Percentiles rank a stretch among this genome's conserved stretches.
phyloP scores from a whole-genome alignment of 176 grass and related monocot species.

The Oryza meyeriana region DNA sequence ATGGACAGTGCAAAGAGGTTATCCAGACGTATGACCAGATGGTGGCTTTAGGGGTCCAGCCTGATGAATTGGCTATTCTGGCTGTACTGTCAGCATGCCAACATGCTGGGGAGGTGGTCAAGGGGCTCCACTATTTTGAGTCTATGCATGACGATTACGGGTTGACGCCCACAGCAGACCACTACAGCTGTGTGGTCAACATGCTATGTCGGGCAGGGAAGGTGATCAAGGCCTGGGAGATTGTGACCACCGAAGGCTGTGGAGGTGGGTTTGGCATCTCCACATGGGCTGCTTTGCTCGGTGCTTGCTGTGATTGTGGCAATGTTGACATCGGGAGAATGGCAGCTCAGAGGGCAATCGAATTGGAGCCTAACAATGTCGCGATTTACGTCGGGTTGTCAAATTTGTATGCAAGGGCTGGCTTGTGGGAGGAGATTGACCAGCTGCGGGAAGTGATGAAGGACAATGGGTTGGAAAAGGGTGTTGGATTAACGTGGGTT shows the following conservation, averaged over 20 bases:
- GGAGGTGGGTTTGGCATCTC: slow-evolving; percentile 24
- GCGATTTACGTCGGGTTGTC: slow-evolving; percentile 55
- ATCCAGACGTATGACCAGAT: slow-evolving; percentile 49
- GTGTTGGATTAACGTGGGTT: slow-evolving; percentile 47
- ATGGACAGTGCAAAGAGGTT: slow-evolving; percentile 53
- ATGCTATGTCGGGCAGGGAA: slow-evolving; percentile 57
- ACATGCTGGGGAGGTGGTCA: slow-evolving; percentile 47
- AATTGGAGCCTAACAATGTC: slow-evolving; percentile 50
- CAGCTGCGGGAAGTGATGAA: slow-evolving; percentile 50
- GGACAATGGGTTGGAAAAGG: slow-evolving; percentile 52
- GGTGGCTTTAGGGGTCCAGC: slow-evolving; percentile 29
- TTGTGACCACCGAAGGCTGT: slow-evolving; percentile 33
- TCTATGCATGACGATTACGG: slow-evolving; percentile 22
- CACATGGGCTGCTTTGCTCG: slow-evolving; percentile 58
- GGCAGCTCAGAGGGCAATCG: slow-evolving; percentile 61
- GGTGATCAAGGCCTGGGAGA: slow-evolving; percentile 54
- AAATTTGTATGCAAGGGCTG: slow-evolving; percentile 63
- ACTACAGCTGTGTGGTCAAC: slow-evolving; percentile 54
- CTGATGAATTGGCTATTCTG: slow-evolving; percentile 52
- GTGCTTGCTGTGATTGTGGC: slow-evolving; percentile 36
- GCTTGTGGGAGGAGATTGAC: slow-evolving; percentile 57
- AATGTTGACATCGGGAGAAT: slow-evolving; percentile 47
- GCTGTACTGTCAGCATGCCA: slow-evolving; percentile 63
- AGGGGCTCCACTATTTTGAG: slow-evolving; percentile 52
- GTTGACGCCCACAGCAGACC: slow-evolving; percentile 48